Base-by-base conservation (phyloP, 2,329 filamentous ascomycete genomes). In the Aspergillus quadrilineatus region DNA sequence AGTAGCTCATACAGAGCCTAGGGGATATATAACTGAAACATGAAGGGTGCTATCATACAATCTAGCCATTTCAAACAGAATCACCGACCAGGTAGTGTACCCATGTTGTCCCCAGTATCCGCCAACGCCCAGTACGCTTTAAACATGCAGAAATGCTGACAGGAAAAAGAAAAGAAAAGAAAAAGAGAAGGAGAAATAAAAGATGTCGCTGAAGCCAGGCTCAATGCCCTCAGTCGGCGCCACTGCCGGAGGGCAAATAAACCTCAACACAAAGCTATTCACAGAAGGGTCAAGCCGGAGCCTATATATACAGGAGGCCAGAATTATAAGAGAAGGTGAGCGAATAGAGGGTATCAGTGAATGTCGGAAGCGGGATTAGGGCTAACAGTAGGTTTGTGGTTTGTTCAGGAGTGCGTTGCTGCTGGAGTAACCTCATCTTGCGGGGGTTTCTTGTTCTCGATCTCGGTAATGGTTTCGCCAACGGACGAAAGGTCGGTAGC, bases 11-110 rank as follows among this genome's bases (percentile, higher is more conserved):
- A 4, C 12, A 26, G 45, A 26, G 29, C 9, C 22, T 26, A 22
- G 47, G 32, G 32, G 17, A 53, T 47, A 53, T 47, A 53, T 15
- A 39, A 53, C 28, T 42, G 22, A 37, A 12, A 36, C 46, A 49
- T 17, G 8, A 32, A 43, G 6, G n/a, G 22, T 22, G 22, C 26
- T 42, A 42, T 50, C 15, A 52, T 52, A 52, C 50, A 55, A 36
- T 36, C 43, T 41, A 46, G 32, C 44, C 32, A 22, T 28, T 47
- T 50, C 43, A 41, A 44, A 12, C 26, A 15, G 30, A 30, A 17
- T 47, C 9, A n/a, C 15, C 10, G 8, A 47, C 28, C 28, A 47
- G 26, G 15, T 12, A 47, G 15, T 46, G 12, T 47, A n/a, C 44
- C 28, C 12, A 22, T 17, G 17, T 8, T 32, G 3, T 17, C 9